phyloP scores from a whole-genome alignment of 208 protist species.

The Leishmania major region DNA sequence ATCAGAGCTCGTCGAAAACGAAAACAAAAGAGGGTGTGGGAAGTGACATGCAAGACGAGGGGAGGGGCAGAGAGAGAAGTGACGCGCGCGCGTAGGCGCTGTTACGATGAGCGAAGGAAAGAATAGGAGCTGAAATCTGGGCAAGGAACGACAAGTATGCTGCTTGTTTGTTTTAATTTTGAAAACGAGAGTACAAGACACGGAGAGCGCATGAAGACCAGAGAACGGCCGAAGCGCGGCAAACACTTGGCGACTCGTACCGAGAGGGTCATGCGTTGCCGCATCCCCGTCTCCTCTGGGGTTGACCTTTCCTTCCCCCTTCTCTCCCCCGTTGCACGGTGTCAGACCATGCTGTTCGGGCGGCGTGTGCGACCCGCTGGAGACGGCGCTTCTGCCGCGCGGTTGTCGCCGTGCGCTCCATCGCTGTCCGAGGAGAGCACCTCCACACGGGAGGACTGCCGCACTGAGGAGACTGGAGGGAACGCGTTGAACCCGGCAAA shows the following conservation, averaged over 20 bases:
- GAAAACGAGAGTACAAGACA: neutral
- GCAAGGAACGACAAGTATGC: neutral
- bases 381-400: neutral
- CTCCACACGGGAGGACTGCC: slow-evolving; percentile 35
- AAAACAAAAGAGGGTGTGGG: neutral
- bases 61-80: no score
- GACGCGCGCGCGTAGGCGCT: neutral
- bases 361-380: neutral
- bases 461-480: slow-evolving; percentile 5
- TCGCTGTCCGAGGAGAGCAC: slow-evolving; percentile 26
- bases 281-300: neutral
- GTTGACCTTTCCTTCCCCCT: neutral
- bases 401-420: neutral
- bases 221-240: neutral
- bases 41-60: neutral
- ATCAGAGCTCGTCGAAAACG: neutral
- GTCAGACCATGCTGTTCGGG: slow-evolving; percentile 21
- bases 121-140: neutral
- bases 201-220: neutral
- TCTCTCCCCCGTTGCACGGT: neutral
- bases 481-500: slow-evolving; percentile 11
- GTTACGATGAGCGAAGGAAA: neutral
- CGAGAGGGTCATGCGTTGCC: neutral
- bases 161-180: neutral
- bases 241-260: neutral